Evolutionary conservation across 768 basidiomycete genomes (phyloP).

Genomic region (Tricholoma hemisulphureum): DNA sequence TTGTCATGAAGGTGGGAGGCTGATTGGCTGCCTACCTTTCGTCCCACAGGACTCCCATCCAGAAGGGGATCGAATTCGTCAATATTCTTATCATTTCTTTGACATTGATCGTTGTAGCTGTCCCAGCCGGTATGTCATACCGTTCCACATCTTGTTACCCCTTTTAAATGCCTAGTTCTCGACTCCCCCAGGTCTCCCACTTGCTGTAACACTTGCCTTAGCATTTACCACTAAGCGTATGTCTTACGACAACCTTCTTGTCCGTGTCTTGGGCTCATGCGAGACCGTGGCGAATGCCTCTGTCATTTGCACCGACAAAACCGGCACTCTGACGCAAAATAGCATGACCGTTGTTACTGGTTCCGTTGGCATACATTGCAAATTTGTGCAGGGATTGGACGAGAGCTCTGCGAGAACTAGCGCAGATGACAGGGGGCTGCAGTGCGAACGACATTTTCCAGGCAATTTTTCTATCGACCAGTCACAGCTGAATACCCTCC

Average conservation of each 20-base stretch:
- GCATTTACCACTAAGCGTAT: conserved; percentile 98
- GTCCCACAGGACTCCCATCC: conserved; percentile 54
- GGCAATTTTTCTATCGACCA: conserved; percentile 89
- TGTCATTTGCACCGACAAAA: conserved; percentile 95
- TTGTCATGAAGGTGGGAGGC: not conserved
- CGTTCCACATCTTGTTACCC: too few species aligned
- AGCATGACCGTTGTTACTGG: conserved; percentile 96
- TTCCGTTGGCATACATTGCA: conserved; percentile 89
- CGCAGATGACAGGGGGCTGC: too few species aligned
- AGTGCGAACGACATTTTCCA: too few species aligned
- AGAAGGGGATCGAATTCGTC: conserved; percentile 89
- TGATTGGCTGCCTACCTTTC: conserved; percentile 1
- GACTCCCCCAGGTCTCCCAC: conserved; percentile 65
- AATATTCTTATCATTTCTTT: conserved; percentile 94
- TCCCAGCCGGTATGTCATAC: conserved; percentile 40
- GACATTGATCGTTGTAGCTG: conserved; percentile 61
- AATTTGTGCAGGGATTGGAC: conserved; percentile 80
- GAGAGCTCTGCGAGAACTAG: conserved; percentile 73
- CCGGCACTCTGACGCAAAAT: conserved; percentile 95
- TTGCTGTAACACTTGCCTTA: conserved; percentile 94
- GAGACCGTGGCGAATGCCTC: conserved; percentile 99
- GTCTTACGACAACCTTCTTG: conserved; percentile 92
- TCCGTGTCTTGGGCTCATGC: conserved; percentile 93
- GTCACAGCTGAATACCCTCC: conserved; percentile 57
- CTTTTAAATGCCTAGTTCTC: not conserved